phyloP scores from a whole-genome alignment of 345 rosid species.

The Bretschneidera sinensis region DNA sequence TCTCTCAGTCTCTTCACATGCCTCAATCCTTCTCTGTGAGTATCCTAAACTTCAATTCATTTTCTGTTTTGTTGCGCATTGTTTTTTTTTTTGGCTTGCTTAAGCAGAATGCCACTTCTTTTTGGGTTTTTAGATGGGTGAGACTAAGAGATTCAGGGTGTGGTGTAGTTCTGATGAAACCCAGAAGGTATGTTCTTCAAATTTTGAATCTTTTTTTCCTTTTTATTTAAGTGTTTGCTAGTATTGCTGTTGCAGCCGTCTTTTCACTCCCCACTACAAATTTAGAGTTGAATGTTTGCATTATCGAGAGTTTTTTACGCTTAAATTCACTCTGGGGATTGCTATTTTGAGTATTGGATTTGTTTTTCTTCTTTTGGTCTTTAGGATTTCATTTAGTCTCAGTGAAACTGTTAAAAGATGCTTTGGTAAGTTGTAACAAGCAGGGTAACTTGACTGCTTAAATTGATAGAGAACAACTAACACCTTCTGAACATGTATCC shows the following conservation, averaged over 20 bases:
- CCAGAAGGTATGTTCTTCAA: conserved; percentile 42
- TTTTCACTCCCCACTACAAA: too few species aligned
- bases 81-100: background rate
- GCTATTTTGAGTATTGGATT: background rate
- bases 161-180: conserved; percentile 40
- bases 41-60: background rate
- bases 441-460: too few species aligned
- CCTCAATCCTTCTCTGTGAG: conserved; percentile 36
- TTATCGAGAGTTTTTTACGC: too few species aligned
- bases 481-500: too few species aligned
- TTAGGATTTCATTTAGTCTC: too few species aligned
- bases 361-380: too few species aligned
- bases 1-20: conserved; percentile 30
- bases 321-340: background rate
- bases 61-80: background rate
- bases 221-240: too few species aligned
- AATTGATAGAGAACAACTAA: too few species aligned
- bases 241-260: too few species aligned
- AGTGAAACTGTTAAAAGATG: too few species aligned
- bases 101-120: conserved; percentile 1
- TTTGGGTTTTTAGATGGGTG: conserved; percentile 27
- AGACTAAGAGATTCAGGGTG: conserved; percentile 34
- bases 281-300: too few species aligned
- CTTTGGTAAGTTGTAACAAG: too few species aligned
- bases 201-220: background rate